Base-by-base conservation (phyloP, 768 basidiomycete genomes). In the Suillus americanus region DNA sequence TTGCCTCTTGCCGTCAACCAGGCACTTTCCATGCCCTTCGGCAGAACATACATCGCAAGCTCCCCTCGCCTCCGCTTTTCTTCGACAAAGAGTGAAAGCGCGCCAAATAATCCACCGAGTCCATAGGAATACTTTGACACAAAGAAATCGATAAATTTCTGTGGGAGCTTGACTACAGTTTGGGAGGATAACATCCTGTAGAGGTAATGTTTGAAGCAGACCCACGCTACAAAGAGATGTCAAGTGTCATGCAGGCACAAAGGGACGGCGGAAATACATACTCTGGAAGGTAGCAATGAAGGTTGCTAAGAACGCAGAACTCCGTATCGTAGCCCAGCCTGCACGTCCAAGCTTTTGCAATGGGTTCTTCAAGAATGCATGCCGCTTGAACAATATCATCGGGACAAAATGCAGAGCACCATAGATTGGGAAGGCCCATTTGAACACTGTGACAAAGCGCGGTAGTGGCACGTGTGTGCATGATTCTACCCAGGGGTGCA, bases 351-450 rank as follows among this genome's bases (percentile, higher is more conserved):
- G 75, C 78, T 95, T 88, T 48, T 78, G 79, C 25, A 82, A 74
- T 0, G 95, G 95, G 69, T 89, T 85, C 50, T 83, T 80, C 57
- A 83, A 70, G 73, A 97, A 91, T 0, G 80, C 76, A 30, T 83
- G 81, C 45, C 90, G 81, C 69, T 93, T 92, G 76, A 99, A 94
- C 5, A 97, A 79, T 13, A 98, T 78, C 55, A 89, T 83, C 1
- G 97, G 96, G 35, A 97, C 85, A 65, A 97, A 84, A 74, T 98
- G 97, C 38, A 99, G 77, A 0, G 94, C 95, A 25, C 92, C 89
- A 70, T 99, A 99, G 46, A 90, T 86, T 3, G 88, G 90, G 51
- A 91, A 74, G 78, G 92, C 94, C 91, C 85, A 96, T 77, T 85
- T 86, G 74, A 90, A 91, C 7, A 97, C 95, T 20, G 85, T 79